Evolutionary conservation across 1,284 basidiomycete genomes (phyloP).

Genomic region (Trichosporon sp.): DNA sequence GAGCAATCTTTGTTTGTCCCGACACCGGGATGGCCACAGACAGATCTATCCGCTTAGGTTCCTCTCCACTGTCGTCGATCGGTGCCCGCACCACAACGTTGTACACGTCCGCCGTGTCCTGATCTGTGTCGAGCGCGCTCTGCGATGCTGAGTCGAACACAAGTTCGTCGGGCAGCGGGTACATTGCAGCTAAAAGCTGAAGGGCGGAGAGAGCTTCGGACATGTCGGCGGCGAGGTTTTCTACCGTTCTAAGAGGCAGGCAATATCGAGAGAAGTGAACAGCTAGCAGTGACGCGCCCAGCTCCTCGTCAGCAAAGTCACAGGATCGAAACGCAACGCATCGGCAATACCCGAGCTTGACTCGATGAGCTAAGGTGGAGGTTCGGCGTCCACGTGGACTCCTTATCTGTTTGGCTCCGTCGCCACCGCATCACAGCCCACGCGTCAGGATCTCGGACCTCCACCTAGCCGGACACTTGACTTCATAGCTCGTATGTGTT

Average conservation of each 20-base stretch:
- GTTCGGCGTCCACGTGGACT: background rate
- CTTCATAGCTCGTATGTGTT: no score
- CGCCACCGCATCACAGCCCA: background rate
- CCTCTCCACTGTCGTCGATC: constrained; percentile 10
- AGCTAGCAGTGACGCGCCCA: background rate
- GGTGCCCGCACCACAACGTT: constrained; percentile 12
- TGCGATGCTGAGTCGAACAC: constrained; percentile 20
- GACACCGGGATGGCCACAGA: constrained; percentile 4
- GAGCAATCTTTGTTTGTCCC: constrained; percentile 4
- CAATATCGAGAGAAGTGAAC: no score
- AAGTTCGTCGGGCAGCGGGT: constrained; percentile 37
- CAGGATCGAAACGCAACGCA: no score
- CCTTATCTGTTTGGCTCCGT: background rate
- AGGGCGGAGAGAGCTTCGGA: constrained; percentile 24
- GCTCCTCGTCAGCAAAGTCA: background rate
- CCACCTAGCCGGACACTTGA: background rate
- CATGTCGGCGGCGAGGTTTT: background rate
- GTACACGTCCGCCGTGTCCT: background rate
- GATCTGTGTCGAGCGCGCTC: constrained; percentile 1
- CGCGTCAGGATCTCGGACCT: constrained; percentile 1
- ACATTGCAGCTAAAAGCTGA: constrained; percentile 43
- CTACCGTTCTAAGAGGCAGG: background rate
- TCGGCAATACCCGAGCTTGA: background rate
- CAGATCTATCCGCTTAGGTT: background rate
- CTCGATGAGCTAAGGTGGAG: background rate